Evolutionary conservation across 305 asterid genomes (phyloP), one percentile per base, ranked within the genome.

Genomic region (Stenogyne calaminthoides): DNA sequence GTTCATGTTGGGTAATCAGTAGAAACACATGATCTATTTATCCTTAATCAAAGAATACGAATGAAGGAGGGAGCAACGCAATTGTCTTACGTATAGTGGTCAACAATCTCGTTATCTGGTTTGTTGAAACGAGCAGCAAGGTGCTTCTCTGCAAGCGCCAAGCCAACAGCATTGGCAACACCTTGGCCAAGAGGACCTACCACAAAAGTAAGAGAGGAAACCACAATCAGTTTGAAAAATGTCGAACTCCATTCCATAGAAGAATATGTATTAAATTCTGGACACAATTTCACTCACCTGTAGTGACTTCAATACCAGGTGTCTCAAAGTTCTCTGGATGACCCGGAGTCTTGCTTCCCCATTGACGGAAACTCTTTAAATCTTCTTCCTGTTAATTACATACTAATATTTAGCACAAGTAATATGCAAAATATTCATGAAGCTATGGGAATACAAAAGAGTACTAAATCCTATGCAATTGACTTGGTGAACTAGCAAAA

Each of bases 121-220:
- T 88, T 90, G 90, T 92, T 92, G 86, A 37, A 92, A 52, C 97
- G 92, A 46, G 91, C 96, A 80, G 98, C 97, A 85, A 92, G 81
- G 84, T 92, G 98, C 70, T 71, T 83, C 82, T 92, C 98, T 0
- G 90, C 94, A 64, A 90, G 86, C 3, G 98, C 98, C 83, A 90
- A 81, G 55, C 98, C 98, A 67, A 92, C 94, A 2, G 92, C 97
- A 75, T 92, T 92, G 73, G 92, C 96, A 76, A 87, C 66, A 76
- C 98, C 98, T 80, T 90, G 98, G 65, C 98, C 98, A 72, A 92
- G 89, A 67, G 98, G 98, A 47, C 98, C 98, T 92, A 72, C 15
- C 55, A 47, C 18, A 67, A n/a, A 70, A 27, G 68, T 44, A 78
- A 63, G 67, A 37, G 42, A 59, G 37, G 73, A 52, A 25, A 84